Conservation (phyloP, 1,284 basidiomycete species). For the Trichosporon sp. region DNA sequence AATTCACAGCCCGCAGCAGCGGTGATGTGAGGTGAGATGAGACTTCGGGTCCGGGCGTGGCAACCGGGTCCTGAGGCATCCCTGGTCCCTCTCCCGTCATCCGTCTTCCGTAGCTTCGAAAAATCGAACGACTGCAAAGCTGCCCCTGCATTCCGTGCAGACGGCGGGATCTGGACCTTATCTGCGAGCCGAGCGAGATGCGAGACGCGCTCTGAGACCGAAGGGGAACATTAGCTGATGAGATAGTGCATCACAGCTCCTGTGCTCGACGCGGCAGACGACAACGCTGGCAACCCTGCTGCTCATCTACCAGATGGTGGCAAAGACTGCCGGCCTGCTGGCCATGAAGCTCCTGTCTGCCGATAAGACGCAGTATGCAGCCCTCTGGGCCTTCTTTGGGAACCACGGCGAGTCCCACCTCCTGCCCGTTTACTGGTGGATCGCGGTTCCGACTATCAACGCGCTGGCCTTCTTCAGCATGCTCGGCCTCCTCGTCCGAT, state of each 20-base stretch:
- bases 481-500: background rate
- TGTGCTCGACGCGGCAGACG: background rate
- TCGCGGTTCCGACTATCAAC: background rate
- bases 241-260: background rate
- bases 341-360: background rate
- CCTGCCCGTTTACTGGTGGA: background rate
- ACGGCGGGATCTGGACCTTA: background rate
- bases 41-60: background rate
- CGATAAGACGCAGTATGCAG: background rate
- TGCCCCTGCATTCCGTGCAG: no score
- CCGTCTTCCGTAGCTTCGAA: no score
- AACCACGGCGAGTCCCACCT: background rate
- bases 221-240: background rate
- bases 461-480: background rate
- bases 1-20: background rate
- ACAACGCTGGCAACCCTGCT: background rate
- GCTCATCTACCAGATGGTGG: background rate
- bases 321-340: background rate
- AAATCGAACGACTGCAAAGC: no score
- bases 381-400: background rate
- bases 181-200: background rate
- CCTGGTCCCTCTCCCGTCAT: no score
- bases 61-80: background rate
- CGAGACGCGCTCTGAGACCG: no score
- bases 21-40: background rate